Evolutionary conservation across 768 basidiomycete species (phyloP).

Genomic region (Trametes maxima): DNA sequence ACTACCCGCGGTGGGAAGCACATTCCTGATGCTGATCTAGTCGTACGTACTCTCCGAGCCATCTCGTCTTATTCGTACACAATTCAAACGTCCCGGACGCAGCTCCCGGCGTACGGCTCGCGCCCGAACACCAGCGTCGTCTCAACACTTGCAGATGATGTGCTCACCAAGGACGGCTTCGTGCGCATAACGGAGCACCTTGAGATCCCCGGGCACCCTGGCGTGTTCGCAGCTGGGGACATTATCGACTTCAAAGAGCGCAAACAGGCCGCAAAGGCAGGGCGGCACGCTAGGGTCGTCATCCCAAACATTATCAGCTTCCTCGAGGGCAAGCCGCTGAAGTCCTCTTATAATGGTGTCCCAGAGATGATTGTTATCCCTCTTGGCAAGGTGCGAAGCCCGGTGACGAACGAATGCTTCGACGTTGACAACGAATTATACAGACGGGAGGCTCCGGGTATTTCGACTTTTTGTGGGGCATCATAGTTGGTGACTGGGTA

Average conservation of each 20-base stretch:
- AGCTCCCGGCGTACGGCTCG: conserved; percentile 35
- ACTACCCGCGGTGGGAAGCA: conserved; percentile 53
- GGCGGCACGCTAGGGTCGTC: conserved; percentile 46
- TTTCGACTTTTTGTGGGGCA: conserved; percentile 31
- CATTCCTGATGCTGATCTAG: conserved; percentile 54
- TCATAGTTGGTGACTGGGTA: conserved; percentile 26
- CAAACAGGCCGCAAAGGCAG: conserved; percentile 55
- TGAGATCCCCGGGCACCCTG: conserved; percentile 50
- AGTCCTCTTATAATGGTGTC: conserved; percentile 49
- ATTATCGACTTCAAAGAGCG: conserved; percentile 64
- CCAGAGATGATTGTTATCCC: conserved; percentile 54
- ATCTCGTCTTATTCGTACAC: neutral
- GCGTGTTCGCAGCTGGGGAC: conserved; percentile 68
- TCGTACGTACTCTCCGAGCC: conserved; percentile 50
- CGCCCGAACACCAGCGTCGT: conserved; percentile 58
- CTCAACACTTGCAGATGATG: conserved; percentile 38
- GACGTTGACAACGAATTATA: neutral
- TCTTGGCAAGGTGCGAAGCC: conserved; percentile 48
- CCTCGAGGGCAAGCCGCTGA: conserved; percentile 38
- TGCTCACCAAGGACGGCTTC: conserved; percentile 40
- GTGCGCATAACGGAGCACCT: conserved; percentile 61
- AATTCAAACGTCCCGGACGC: neutral
- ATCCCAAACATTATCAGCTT: conserved; percentile 51
- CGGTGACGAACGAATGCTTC: neutral
- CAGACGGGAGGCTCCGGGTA: conserved; percentile 34